Base-by-base conservation (phyloP, 805 yeast species). In the Ogataea populi-albae region DNA sequence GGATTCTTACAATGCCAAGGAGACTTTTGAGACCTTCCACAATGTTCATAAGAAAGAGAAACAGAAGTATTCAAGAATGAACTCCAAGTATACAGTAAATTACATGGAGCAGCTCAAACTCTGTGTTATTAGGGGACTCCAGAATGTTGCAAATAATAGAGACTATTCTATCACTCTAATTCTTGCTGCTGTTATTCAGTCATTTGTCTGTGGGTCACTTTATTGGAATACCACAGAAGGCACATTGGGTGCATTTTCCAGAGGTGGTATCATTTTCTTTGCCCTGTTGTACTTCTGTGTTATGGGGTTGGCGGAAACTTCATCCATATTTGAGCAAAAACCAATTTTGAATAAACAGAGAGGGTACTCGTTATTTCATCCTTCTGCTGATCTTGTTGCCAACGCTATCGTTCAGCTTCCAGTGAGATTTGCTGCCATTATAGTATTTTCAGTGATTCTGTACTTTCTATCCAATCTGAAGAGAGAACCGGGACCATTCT, bases 311-410 rank as follows among this genome's bases (percentile, higher is more conserved):
- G 78, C 82, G 48, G 86, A 78, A 60, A 74, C 79, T 40, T 68
- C 79, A 50, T 57, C 72, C 7, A 62, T 79, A 37, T 80, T 76
- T 49, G 74, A 75, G 40, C 73, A 73, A 38, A 75, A 83, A 62
- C 77, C 81, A 19, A 77, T 79, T 47, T 66, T 78, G 38, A 77
- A 75, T 47, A 80, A 79, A 53, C 87, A 80, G 50, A 73, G 73
- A 50, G 69, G 79, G 18, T 79, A 75, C 47, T 75, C 81, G 11
- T 63, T 80, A 62, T 78, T 75, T 54, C 73, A 79, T 41, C 77
- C 79, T 12, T 71, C 85, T 16, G 82, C 83, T 17, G 85, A 79
- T 57, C 73, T 81, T 7, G 44, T 80, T 28, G 75, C 81, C 7
- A 69, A 69, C 40, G 71, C 75, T 45, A 52, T 79, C 23, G 69